Evolutionary conservation across 805 yeast genomes (phyloP).

Genomic region (Saturnispora galanensis): DNA sequence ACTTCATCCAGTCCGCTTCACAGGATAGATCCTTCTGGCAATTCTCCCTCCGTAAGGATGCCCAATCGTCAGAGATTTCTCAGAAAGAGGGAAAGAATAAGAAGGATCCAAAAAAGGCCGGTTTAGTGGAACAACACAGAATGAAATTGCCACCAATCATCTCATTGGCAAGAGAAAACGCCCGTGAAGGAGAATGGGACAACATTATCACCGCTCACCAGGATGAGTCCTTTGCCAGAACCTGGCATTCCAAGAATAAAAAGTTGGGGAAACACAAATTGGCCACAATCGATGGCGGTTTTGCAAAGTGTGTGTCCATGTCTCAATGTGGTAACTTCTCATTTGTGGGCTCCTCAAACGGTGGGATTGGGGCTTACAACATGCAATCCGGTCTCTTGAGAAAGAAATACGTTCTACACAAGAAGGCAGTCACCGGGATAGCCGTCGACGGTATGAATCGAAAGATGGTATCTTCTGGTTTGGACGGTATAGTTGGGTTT

Average conservation of each 20-base stretch:
- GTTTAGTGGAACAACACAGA: slow-evolving; percentile 41
- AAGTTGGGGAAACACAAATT: slow-evolving; percentile 70
- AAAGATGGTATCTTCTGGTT: slow-evolving; percentile 74
- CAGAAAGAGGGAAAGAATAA: slow-evolving; percentile 47
- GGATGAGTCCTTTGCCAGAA: slow-evolving; percentile 73
- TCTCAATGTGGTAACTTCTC: slow-evolving; percentile 96
- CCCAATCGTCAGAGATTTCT: slow-evolving; percentile 89
- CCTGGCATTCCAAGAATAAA: slow-evolving; percentile 78
- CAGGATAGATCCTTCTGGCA: slow-evolving; percentile 82
- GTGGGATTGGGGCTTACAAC: slow-evolving; percentile 79
- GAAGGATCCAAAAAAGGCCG: slow-evolving; percentile 44
- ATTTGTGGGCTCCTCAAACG: slow-evolving; percentile 77
- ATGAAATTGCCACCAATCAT: slow-evolving; percentile 73
- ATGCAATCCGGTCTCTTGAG: slow-evolving; percentile 84
- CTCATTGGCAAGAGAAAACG: slow-evolving; percentile 58
- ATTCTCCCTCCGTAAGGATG: slow-evolving; percentile 88
- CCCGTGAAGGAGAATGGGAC: slow-evolving; percentile 88
- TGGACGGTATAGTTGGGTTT: slow-evolving; percentile 84
- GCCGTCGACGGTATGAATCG: slow-evolving; percentile 86
- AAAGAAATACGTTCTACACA: slow-evolving; percentile 59
- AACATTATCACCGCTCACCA: slow-evolving; percentile 83
- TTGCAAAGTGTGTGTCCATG: slow-evolving; percentile 64
- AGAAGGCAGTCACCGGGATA: slow-evolving; percentile 77
- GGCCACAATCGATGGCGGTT: slow-evolving; percentile 66
- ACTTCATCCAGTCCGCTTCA: slow-evolving; percentile 78